Evolutionary conservation across 1,139 yeast genomes (phyloP).

Genomic region (Taphrina deformans): DNA sequence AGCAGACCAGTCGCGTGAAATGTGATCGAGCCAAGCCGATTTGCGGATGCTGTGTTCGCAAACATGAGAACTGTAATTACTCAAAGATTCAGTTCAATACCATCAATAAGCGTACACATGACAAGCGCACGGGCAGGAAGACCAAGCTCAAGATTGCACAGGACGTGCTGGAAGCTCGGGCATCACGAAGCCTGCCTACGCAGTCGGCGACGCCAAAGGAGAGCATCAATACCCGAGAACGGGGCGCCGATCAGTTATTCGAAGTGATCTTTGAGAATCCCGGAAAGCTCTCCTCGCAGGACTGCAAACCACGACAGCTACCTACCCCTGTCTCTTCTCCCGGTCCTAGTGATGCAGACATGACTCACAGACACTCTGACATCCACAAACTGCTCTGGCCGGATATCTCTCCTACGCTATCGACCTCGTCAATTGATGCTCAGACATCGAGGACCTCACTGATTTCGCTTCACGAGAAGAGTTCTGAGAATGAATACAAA

Average conservation of each 20-base stretch:
- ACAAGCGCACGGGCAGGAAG: slow-evolving; percentile 30
- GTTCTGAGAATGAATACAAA: background rate
- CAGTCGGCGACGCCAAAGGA: background rate
- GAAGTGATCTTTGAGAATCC: slow-evolving; percentile 5
- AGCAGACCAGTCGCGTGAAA: slow-evolving; percentile 15
- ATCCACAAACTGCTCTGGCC: slow-evolving; percentile 3
- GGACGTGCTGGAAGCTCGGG: background rate
- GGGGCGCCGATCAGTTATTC: background rate
- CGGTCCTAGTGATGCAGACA: background rate
- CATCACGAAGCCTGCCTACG: background rate
- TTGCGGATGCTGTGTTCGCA: slow-evolving; percentile 21
- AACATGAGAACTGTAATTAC: slow-evolving; percentile 18
- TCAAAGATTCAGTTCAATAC: slow-evolving; percentile 25
- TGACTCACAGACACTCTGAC: background rate
- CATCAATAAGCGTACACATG: slow-evolving; percentile 21
- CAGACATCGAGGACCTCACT: background rate
- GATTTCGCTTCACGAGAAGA: background rate
- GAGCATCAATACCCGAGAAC: background rate
- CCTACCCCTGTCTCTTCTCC: background rate
- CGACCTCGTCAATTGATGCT: background rate
- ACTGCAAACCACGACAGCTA: background rate
- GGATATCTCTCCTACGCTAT: background rate
- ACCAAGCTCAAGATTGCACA: background rate
- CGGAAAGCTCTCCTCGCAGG: background rate
- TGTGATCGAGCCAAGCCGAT: slow-evolving; percentile 23